These are phyloP conservation scores for Microdochium nivale DNA, from an alignment of 2,329 filamentous ascomycete genomes.

Conservation along the genomic window DNA sequence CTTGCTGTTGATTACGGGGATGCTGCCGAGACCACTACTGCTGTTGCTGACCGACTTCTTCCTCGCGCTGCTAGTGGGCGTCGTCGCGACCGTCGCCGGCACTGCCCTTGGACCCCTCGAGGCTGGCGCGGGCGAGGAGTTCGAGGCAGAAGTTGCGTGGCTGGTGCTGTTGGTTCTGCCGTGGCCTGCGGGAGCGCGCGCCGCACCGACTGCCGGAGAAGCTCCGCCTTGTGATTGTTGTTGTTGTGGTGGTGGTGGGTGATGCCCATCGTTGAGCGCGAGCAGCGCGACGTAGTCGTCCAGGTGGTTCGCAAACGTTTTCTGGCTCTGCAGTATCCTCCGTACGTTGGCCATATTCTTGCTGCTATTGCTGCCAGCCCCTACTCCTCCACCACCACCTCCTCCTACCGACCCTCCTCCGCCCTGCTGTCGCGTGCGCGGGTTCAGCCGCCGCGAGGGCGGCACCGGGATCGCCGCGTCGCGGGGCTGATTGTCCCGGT, in stretches of 20 bases:
- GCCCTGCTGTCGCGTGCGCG: conserved; percentile 21
- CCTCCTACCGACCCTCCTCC: neutral
- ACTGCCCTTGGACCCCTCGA: neutral
- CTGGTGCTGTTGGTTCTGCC: neutral
- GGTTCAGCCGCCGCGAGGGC: conserved; percentile 11
- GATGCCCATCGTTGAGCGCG: conserved; percentile 30
- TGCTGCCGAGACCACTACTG: neutral
- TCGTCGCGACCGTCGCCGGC: neutral
- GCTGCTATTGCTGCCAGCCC: no score
- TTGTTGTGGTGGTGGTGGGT: neutral
- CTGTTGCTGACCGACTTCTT: neutral
- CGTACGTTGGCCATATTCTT: conserved; percentile 64
- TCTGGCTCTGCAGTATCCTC: conserved; percentile 70
- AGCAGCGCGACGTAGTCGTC: conserved; percentile 67
- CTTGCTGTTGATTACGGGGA: neutral
- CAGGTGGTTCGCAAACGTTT: conserved; percentile 76
- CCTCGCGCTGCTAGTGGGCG: neutral
- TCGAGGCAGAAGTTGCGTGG: neutral
- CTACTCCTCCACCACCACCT: no score
- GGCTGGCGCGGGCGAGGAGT: neutral
- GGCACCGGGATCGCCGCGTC: conserved; percentile 67
- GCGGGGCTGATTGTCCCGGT: conserved; percentile 62
- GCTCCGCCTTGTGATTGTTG: no score
- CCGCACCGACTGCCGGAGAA: conserved; percentile 14
- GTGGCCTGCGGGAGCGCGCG: neutral